These are phyloP conservation scores for Trichophyton verrucosum DNA, from an alignment of 2,329 filamentous ascomycete genomes.

Conservation along the genomic window DNA sequence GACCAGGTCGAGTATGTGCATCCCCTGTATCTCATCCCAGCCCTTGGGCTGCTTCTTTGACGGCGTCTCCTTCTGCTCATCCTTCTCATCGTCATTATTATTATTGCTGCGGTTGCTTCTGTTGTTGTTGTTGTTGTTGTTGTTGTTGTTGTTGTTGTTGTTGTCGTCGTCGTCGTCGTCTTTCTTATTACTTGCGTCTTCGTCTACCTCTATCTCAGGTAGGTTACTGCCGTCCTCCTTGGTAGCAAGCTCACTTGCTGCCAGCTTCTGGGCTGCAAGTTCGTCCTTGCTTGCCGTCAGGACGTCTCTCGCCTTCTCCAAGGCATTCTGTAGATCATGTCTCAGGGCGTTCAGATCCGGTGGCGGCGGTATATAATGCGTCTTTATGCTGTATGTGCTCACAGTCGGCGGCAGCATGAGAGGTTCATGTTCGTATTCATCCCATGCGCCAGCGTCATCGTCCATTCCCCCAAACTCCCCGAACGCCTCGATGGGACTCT, in stretches of 20 bases:
- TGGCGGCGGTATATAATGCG: constrained; percentile 68
- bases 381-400: constrained; percentile 83
- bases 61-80: constrained; percentile 13
- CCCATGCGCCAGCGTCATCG: constrained; percentile 35
- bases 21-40: constrained; percentile 78
- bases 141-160: too few species aligned
- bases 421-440: constrained; percentile 47
- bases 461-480: constrained; percentile 15
- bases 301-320: constrained; percentile 57
- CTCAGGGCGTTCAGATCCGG: constrained; percentile 73
- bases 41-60: constrained; percentile 38
- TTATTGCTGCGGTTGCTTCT: constrained; percentile 14
- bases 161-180: background rate
- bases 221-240: background rate
- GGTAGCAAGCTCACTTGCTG: background rate
- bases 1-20: constrained; percentile 83
- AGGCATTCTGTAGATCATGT: constrained; percentile 50
- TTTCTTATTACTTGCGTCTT: constrained; percentile 26
- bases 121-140: too few species aligned
- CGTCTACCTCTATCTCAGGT: background rate
- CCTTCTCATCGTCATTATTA: constrained; percentile 28
- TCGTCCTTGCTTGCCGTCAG: constrained; percentile 39
- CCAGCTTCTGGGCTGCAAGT: constrained; percentile 21
- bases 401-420: constrained; percentile 91
- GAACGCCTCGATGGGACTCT: constrained; percentile 39